Conservation (phyloP, 1,284 basidiomycete genomes). For the Ceratobasidium sp. region DNA sequence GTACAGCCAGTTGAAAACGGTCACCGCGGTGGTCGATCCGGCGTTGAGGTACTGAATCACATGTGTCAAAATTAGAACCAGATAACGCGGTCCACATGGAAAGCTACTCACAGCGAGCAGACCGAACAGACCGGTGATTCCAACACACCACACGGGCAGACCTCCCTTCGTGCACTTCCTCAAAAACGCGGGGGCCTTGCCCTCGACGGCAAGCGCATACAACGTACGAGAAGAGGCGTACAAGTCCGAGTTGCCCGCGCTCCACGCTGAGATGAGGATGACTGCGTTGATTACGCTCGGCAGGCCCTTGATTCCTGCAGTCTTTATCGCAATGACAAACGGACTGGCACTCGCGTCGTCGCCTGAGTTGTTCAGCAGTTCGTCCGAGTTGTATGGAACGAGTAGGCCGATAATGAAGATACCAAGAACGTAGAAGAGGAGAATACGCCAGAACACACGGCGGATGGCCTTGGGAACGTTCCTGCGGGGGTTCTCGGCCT, state of each 20-base stretch:
- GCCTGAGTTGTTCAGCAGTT: constrained; percentile 46
- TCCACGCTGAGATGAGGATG: constrained; percentile 73
- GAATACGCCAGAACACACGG: constrained; percentile 72
- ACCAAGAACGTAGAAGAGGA: constrained; percentile 69
- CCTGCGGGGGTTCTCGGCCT: constrained; percentile 66
- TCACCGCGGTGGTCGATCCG: constrained; percentile 42
- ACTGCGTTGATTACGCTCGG: constrained; percentile 67
- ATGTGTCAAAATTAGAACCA: background rate
- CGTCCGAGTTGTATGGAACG: constrained; percentile 49
- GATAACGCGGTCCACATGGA: background rate
- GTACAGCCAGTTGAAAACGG: constrained; percentile 61
- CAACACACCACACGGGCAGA: constrained; percentile 62
- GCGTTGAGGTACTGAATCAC: constrained; percentile 54
- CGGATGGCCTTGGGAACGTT: constrained; percentile 74
- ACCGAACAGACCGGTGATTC: constrained; percentile 53
- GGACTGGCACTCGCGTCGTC: constrained; percentile 52
- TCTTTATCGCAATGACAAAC: constrained; percentile 67
- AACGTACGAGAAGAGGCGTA: constrained; percentile 73
- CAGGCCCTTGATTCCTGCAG: constrained; percentile 67
- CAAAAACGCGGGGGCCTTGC: constrained; percentile 59
- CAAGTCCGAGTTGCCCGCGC: constrained; percentile 67
- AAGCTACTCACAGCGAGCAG: constrained; percentile 55
- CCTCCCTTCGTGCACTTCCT: constrained; percentile 68
- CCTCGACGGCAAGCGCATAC: constrained; percentile 58
- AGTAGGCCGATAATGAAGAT: constrained; percentile 63